A percentile compares a stretch with the other conserved stretches of the same genome.
These are phyloP conservation scores for Trichoderma parareesei DNA, from an alignment of 495 filamentous ascomycete genomes.

Conservation along the genomic window DNA sequence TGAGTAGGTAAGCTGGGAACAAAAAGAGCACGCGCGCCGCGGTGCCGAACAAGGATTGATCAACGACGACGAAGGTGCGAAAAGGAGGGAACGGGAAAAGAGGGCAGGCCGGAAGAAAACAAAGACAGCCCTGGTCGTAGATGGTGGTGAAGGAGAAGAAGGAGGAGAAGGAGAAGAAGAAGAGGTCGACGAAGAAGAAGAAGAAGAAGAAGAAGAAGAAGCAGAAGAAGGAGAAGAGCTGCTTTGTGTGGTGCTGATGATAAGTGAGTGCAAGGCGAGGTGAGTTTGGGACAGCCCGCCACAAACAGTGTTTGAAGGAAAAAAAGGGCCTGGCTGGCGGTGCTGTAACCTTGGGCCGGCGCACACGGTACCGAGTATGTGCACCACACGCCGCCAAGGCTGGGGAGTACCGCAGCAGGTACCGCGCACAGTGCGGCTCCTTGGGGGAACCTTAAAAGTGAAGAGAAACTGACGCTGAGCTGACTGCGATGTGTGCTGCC, in stretches of 20 bases:
- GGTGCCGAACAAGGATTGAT: background rate
- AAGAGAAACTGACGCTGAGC: background rate
- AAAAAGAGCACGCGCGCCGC: conserved; percentile 6
- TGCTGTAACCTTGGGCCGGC: background rate
- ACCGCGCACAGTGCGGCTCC: background rate
- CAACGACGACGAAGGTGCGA: background rate
- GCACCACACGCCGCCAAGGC: background rate
- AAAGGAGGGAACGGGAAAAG: too few species aligned
- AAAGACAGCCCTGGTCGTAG: too few species aligned
- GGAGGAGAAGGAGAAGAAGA: background rate
- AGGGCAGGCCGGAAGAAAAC: too few species aligned
- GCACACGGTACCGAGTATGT: background rate
- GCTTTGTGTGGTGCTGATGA: background rate
- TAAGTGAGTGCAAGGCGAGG: too few species aligned
- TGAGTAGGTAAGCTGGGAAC: background rate
- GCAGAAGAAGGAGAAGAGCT: background rate
- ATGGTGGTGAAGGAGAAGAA: background rate
- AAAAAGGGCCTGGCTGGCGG: background rate
- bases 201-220: background rate
- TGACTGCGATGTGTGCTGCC: background rate
- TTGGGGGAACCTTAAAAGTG: background rate
- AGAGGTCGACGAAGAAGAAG: background rate
- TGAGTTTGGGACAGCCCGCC: background rate
- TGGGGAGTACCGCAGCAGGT: background rate
- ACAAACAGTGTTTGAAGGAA: background rate